These are phyloP conservation scores for Apiotrichum laibachii DNA, from an alignment of 1,284 basidiomycete species.

Conservation along the genomic window DNA sequence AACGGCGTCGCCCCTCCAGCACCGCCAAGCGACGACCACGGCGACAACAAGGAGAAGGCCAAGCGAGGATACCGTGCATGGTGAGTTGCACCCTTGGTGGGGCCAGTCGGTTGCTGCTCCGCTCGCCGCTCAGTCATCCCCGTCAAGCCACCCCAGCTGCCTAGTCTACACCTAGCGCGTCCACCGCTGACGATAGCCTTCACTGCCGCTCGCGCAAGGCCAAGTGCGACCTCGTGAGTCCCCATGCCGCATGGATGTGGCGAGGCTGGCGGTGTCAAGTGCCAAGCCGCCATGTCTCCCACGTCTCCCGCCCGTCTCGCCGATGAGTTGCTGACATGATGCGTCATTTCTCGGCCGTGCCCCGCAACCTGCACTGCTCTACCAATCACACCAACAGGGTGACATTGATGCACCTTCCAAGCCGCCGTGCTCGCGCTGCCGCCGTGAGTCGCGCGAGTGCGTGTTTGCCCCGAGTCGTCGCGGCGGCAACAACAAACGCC, in stretches of 20 bases:
- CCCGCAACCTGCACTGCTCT: neutral
- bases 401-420: constrained; percentile 52
- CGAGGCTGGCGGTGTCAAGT: no score
- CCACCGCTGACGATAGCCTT: constrained; percentile 25
- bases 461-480: constrained; percentile 49
- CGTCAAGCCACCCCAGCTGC: no score
- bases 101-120: neutral
- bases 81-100: constrained; percentile 21
- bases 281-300: no score
- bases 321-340: neutral
- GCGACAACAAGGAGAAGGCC: constrained; percentile 28
- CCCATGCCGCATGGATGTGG: neutral
- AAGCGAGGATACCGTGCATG: constrained; percentile 45
- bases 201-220: constrained; percentile 45
- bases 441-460: constrained; percentile 52
- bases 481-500: constrained; percentile 45
- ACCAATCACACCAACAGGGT: constrained; percentile 27
- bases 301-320: no score
- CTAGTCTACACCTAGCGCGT: no score
- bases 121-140: neutral
- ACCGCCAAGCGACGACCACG: neutral
- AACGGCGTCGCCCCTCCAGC: neutral
- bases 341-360: neutral
- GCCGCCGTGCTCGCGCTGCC: constrained; percentile 52
- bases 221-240: constrained; percentile 42